Percentiles rank a stretch among this genome's conserved stretches.
phyloP scores from a whole-genome alignment of 2,329 filamentous ascomycete genomes.

The Pseudogymnoascus sp. region DNA sequence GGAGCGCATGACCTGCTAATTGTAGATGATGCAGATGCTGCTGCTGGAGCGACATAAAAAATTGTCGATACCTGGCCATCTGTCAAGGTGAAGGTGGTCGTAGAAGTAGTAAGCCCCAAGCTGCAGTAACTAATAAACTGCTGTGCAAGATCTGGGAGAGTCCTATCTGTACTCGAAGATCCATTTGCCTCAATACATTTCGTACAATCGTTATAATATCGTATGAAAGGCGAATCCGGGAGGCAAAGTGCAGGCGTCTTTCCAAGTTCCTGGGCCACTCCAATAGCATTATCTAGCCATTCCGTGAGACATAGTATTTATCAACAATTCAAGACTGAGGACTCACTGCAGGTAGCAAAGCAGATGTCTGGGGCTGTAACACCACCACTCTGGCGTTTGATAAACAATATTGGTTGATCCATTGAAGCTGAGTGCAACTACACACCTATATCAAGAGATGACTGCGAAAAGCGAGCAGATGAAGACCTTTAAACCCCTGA shows the following conservation, averaged over 20 bases:
- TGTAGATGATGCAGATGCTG: not conserved
- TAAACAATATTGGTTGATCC: too few species aligned
- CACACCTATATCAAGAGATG: not conserved
- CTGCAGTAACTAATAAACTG: not conserved
- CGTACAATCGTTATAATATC: not conserved
- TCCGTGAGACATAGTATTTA: not conserved
- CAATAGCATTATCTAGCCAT: not conserved
- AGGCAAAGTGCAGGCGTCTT: not conserved
- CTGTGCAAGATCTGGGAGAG: not conserved
- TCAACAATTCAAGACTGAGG: not conserved
- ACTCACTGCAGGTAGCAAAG: not conserved
- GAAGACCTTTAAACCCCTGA: not conserved
- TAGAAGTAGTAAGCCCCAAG: slow-evolving; percentile 7
- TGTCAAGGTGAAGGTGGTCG: slow-evolving; percentile 8
- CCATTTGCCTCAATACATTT: not conserved
- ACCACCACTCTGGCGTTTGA: not conserved
- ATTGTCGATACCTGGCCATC: slow-evolving; percentile 12
- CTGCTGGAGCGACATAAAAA: not conserved
- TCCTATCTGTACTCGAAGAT: not conserved
- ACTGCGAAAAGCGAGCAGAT: not conserved
- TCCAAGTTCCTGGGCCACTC: not conserved
- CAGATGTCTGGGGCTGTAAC: not conserved
- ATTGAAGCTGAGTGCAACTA: not conserved
- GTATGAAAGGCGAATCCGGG: not conserved
- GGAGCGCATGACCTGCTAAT: too few species aligned